Evolutionary conservation across 768 basidiomycete genomes (phyloP).

Genomic region (Hygrocybe punicea): DNA sequence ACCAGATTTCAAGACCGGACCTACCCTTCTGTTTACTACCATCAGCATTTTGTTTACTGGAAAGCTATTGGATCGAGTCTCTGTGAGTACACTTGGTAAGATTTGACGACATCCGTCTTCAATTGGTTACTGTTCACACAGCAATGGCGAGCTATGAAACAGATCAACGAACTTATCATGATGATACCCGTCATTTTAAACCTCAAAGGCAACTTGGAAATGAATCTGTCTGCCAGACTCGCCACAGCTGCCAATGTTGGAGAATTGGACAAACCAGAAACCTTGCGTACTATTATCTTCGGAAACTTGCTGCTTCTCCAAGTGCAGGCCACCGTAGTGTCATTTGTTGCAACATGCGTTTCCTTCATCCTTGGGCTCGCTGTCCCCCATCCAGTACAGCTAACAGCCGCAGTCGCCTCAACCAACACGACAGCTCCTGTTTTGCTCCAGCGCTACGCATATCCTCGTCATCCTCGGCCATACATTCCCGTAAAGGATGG

Average conservation of each 20-base stretch:
- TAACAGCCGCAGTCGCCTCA: slow-evolving; percentile 2
- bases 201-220: slow-evolving; percentile 97
- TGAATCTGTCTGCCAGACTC: slow-evolving; percentile 96
- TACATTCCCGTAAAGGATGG: slow-evolving; percentile 14
- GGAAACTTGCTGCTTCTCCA: slow-evolving; percentile 87
- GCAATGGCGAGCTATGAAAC: slow-evolving; percentile 86
- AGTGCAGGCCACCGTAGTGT: slow-evolving; percentile 88
- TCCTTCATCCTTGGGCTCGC: slow-evolving; percentile 69
- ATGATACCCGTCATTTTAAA: slow-evolving; percentile 93
- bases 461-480: neutral
- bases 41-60: slow-evolving; percentile 87
- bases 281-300: slow-evolving; percentile 61
- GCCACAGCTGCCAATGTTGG: slow-evolving; percentile 94
- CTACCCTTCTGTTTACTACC: slow-evolving; percentile 81
- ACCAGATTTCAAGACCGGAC: slow-evolving; percentile 60
- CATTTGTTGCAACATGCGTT: slow-evolving; percentile 78
- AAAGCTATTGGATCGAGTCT: slow-evolving; percentile 81
- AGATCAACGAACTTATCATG: slow-evolving; percentile 94
- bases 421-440: slow-evolving; percentile 6
- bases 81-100: slow-evolving; percentile 49
- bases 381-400: slow-evolving; percentile 41
- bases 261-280: slow-evolving; percentile 70
- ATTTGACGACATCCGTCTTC: neutral
- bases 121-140: slow-evolving; percentile 27
- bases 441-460: neutral